Base-by-base conservation (phyloP, 805 yeast species). In the Kuraishia piskuri region DNA sequence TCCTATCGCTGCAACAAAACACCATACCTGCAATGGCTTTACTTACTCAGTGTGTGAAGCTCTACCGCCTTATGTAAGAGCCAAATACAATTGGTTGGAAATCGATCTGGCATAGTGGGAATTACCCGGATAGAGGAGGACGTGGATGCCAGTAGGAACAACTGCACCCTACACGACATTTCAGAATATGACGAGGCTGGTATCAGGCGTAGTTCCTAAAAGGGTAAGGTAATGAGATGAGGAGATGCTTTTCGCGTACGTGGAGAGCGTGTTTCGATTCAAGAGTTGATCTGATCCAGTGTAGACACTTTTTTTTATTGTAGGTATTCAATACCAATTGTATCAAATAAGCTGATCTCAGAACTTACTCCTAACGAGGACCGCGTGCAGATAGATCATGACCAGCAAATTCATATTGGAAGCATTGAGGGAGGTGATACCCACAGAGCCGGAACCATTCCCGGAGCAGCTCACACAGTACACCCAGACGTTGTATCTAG, bases 401-500 rank as follows among this genome's bases (percentile, higher is more conserved):
- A 60, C 69, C 7, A 57, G 63, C 2, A 60, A 63, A 17, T 62
- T 70, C 49, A 61, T 68, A 1, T 58, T 63, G 4, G 58, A 68
- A 36, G 75, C 76, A 0, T 61, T 83, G 49, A 64, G 71, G 46
- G 86, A 81, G 56, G 71, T 82, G 2, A 65, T 78, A 1, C 84
- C 86, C 1, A 68, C 79, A 0, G 63, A 71, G n/a, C 60, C 69
- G 0, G 77, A 72, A 2, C 73, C 75, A 2, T 65, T 70, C 37
- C 83, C 84, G 0, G 63, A 67, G 6, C 64, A 68, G 46, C 62
- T 82, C 26, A 60, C 72, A 12, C 62, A 71, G 20, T 68, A 68
- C 62, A 63, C 77, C 5, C 77, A 68, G 37, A 72, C 77, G 2
- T 61, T 82, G 14, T 82, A 83, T 60, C 65, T 77, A 1, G 75